Base-by-base conservation (phyloP, 768 basidiomycete species). In the Pulveroboletus frians region DNA sequence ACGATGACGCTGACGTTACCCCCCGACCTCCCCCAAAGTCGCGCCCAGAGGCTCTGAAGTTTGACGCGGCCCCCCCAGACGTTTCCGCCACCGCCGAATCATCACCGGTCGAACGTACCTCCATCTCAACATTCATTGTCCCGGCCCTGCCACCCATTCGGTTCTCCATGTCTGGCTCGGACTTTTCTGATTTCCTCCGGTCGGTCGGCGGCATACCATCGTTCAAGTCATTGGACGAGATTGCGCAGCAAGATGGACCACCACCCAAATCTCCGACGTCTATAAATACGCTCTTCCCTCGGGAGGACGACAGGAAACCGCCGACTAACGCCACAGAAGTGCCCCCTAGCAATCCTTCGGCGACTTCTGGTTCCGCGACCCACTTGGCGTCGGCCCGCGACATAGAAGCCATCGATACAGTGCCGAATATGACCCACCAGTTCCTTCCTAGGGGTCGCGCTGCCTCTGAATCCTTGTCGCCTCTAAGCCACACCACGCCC, bases 61-160 rank as follows among this genome's bases (percentile, higher is more conserved):
- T 73, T 5, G 52, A 63, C 21, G 31, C 49, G 8, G 57, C 57
- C 9, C 44, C 57, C 9, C 44, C 49, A 9, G 56, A 66, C 17
- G 34, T 38, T 27, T 52, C 62, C 21, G 37, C 41, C 17, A 5
- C 72, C 3, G 76, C 78, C 18, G 85, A 85, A 55, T 79, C 79
- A 10, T 79, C 81, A 2, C 79, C 82, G 0, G 78, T 87, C 27
- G 80, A 88, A 61, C 78, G 75, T 37, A 81, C 77, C 10, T 83
- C 84, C 8, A 78, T 78, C 58, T 73, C 86, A 6, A 90, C 90
- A 17, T 87, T 86, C 64, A 88, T 91, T 42, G 87, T 89, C 0
- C 92, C 92, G 34, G 88, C 90, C 3, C 73, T 93, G 26, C 92
- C 92, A 3, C 90, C 90, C 0, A 92, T 95, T 60, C 82, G 89